Conservation (phyloP, 1,284 basidiomycete species). For the Malassezia furfur region DNA sequence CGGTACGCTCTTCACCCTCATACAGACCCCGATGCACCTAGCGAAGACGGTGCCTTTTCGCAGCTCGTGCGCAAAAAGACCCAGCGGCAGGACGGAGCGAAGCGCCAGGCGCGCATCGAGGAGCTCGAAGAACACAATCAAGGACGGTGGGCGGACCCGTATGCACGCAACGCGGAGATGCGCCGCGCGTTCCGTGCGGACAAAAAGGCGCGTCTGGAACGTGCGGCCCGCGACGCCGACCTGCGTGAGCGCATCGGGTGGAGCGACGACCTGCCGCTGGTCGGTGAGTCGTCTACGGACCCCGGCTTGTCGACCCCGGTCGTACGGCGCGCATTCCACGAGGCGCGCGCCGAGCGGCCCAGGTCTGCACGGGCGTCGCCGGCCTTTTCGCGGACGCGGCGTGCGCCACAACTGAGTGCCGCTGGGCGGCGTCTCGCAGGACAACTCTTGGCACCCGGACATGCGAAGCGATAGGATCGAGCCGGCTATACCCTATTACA, state of each 20-base stretch:
- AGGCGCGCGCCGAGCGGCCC: not conserved
- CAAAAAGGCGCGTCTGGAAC: slow-evolving; percentile 65
- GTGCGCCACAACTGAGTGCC: not conserved
- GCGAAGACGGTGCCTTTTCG: slow-evolving; percentile 70
- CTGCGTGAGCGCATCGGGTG: slow-evolving; percentile 54
- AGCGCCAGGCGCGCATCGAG: slow-evolving; percentile 65
- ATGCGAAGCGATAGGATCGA: not conserved
- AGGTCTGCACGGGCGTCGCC: not conserved
- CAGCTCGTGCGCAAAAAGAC: slow-evolving; percentile 76
- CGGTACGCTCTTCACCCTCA: slow-evolving; percentile 53
- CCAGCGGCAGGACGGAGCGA: slow-evolving; percentile 62
- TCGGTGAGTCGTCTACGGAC: slow-evolving; percentile 2
- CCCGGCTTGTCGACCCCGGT: slow-evolving; percentile 4
- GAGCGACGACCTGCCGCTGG: slow-evolving; percentile 17
- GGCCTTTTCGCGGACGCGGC: not conserved
- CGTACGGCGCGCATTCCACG: not conserved
- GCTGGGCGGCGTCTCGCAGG: slow-evolving; percentile 4
- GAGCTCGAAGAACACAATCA: slow-evolving; percentile 65
- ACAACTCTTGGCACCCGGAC: not conserved
- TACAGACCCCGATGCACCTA: not conserved
- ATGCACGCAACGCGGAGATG: slow-evolving; percentile 62
- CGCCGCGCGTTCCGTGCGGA: slow-evolving; percentile 73
- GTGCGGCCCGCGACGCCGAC: slow-evolving; percentile 59
- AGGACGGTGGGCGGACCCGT: slow-evolving; percentile 72
- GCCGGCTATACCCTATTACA: slow-evolving; percentile 13